phyloP scores from a whole-genome alignment of 1,139 yeast species.

The Saccharomyces pastorianus region DNA sequence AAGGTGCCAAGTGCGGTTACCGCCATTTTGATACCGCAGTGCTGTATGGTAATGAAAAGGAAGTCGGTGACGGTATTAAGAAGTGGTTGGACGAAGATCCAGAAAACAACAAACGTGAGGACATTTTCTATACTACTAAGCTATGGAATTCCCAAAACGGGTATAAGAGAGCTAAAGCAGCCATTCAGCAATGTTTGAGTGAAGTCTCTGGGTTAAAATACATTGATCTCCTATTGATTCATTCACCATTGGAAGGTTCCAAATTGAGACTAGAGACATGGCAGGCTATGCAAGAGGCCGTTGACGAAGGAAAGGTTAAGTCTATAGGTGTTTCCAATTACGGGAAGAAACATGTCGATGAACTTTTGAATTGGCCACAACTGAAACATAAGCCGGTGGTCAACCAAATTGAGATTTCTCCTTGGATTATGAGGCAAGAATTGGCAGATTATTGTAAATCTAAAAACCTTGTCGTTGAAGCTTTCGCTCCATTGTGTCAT shows the following conservation, averaged over 20 bases:
- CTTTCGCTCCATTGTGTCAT: conserved; percentile 65
- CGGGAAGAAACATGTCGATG: conserved; percentile 53
- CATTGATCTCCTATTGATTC: conserved; percentile 46
- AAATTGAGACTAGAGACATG: conserved; percentile 46
- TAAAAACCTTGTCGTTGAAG: conserved; percentile 50
- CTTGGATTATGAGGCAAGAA: conserved; percentile 66
- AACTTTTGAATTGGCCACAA: conserved; percentile 46
- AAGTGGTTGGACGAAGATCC: conserved; percentile 48
- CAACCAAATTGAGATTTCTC: conserved; percentile 65
- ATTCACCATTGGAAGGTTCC: conserved; percentile 53
- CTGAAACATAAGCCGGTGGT: conserved; percentile 52
- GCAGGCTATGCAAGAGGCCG: conserved; percentile 58
- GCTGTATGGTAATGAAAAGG: conserved; percentile 49
- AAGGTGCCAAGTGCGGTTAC: conserved; percentile 56
- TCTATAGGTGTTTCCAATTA: conserved; percentile 65
- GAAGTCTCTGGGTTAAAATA: conserved; percentile 42
- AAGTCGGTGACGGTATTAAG: conserved; percentile 44
- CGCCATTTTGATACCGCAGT: conserved; percentile 64
- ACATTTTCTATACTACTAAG: conserved; percentile 67
- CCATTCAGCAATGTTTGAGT: conserved; percentile 43
- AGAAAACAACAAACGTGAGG: conserved; percentile 40
- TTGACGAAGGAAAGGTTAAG: conserved; percentile 46
- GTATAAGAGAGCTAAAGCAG: conserved; percentile 48
- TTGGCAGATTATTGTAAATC: conserved; percentile 47
- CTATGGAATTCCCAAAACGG: conserved; percentile 54